Evolutionary conservation across 495 filamentous ascomycete genomes (phyloP), one percentile per base, ranked within the genome.

Genomic region (Mycothermus thermophilus): DNA sequence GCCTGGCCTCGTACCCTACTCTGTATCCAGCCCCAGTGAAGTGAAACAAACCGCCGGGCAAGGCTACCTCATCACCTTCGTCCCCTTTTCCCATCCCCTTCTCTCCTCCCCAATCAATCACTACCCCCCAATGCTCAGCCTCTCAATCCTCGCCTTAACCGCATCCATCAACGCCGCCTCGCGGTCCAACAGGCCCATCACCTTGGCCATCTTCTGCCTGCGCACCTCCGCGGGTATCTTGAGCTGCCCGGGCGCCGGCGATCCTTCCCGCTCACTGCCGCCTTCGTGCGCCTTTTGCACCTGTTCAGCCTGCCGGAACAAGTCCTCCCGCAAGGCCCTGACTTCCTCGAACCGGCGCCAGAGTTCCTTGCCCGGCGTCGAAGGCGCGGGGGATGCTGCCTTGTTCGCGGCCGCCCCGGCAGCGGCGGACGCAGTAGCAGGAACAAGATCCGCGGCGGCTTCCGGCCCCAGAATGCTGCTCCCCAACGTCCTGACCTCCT

Each of bases 151-250:
- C 13, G 39, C 30, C 34, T 57, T 59, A 10, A 57, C 42, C 15
- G 63, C 69, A 39, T 73, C 66, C 18, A 73, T 64, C 35, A 73
- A 49, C 6, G 62, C 65, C 11, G 63, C 55, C 65, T 86, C 79
- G 53, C 80, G 62, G 26, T 83, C 79, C 42, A 86, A 62, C 54
- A 84, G 64, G 35, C 58, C 59, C 65, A 78, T 79, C 8, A 82
- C 73, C 54, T 83, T 74, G 11, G 63, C 62, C 39, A 81, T 54
- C 60, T 79, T 82, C 17, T 69, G 72, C 37, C 70, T 74, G 41
- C 80, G 69, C 26, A 84, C 58, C 27, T 77, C 72, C 30, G 74
- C 63, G 6, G 80, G 79, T 28, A 86, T 74, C 38, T 59, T 66
- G 11, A 69, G 46, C 41, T 47, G 51, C 17, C 42, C 47, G 27